Evolutionary conservation across 495 filamentous ascomycete species (phyloP), one percentile per base, ranked within the genome.

Genomic region (Penicillium odoratum): DNA sequence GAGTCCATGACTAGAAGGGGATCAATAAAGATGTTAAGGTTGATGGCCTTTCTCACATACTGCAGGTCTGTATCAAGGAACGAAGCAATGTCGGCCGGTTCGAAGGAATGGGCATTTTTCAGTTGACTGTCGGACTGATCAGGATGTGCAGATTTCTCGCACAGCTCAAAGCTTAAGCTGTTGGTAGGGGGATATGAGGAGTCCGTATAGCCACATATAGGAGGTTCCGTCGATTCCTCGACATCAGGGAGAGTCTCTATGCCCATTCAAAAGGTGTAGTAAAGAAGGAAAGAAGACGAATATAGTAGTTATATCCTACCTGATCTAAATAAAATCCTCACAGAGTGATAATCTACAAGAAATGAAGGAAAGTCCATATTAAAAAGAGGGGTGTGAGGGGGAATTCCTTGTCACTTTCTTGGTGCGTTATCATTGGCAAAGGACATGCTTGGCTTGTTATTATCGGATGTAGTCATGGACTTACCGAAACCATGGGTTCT

Each of bases 1-100:
- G 29, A 91, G 74, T 50, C 87, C 87, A 74, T 88, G 57, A 33
- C 43, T 46, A 46, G 10, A 46, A 6, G 10, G 4, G 11, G 25
- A 21, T 46, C 43, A 46, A 11, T 46, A 46, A 11, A 46, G 0
- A 46, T 1, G 7, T 5, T 5, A n/a, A 40, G 1, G 4, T 15
- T 40, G 13, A 40, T 15, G 3, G 4, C 5, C 15, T 7, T 21
- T 33, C 48, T 38, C 21, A 51, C 70, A 26, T 65, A 74, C 72
- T 60, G 56, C 29, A 70, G 55, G 29, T 70, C 57, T 51, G 72
- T 70, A n/a, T 65, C 29, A n/a, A 73, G 65, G 38, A 67, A 45
- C 29, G 33, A 44, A 15, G 67, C 67, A 5, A 75, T 57, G 10
- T 59, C 54, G n/a, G 56, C n/a, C 25, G 67, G 66, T 29, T 69